Base-by-base conservation (phyloP, 768 basidiomycete genomes). In the Multifurca ochricompacta region DNA sequence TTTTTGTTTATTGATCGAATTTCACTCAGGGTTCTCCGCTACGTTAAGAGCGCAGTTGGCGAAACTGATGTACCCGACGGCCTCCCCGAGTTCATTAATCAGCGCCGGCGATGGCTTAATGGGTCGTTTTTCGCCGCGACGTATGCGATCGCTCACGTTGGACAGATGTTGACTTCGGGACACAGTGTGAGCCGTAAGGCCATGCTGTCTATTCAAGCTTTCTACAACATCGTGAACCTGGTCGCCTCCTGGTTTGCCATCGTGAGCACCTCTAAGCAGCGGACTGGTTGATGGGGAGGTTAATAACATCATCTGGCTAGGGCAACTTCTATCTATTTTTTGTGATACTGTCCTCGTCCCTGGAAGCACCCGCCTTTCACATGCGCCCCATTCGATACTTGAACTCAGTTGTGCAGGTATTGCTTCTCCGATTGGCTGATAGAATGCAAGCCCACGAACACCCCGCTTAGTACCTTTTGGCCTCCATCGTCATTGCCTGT, bases 301-400 rank as follows among this genome's bases (percentile, higher is more conserved):
- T 48, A 19, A 54, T 60, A 10, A 36, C 25, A 13, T 16, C 37
- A 10, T 54, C 10, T 41, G 45, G 4, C 27, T 25, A 93, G 83
- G 94, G 91, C n/a, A 97, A 95, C 64, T 93, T 91, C 67, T 97
- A 90, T 68, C 69, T 95, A 28, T 95, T 94, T 71, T 97, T 95
- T 66, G 92, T 93, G 64, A 84, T 98, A 27, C 71, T 98, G 28
- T 95, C 93, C 3, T 86, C 87, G 6, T 91, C 93, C 0, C 65
- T 97, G 52, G 91, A 97, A 62, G 82, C 85, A 54, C 71, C 76
- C 9, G 77, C 77, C 0, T 91, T 94, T 63, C 70, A 73, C 4
- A 70, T 92, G 45, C 65, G 58, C 0, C 75, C 78, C 11, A 86
- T 94, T 63, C 73, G 72, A 59, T 83, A 83, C 56, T 78, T 91